Evolutionary conservation across 2,329 filamentous ascomycete genomes (phyloP), one percentile per base, ranked within the genome.

Genomic region (Aspergillus chevalieri): DNA sequence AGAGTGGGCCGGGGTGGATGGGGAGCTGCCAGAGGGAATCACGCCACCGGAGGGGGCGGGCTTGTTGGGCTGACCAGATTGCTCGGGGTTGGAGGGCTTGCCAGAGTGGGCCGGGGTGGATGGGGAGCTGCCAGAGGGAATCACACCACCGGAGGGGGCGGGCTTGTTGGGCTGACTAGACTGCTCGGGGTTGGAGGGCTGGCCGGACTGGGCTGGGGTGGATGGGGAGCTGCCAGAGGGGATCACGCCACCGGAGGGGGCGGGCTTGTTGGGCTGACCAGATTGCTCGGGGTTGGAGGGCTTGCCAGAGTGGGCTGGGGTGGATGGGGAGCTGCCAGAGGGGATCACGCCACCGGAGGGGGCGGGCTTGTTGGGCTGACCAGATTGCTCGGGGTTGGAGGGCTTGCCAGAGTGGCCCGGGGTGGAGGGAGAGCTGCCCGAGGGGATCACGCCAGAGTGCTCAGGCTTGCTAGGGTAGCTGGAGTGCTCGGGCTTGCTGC

Each of bases 101-200:
- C 44, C 44, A 9, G 44, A 36, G 5, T 12, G 12, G n/a, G 2
- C 9, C 2, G 44, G 30, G 3, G 19, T 10, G 17, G 30, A 17
- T 52, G 52, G 2, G 17, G 26, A 19, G 47, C 44, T 9, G 6
- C 34, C 34, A 4, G n/a, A 38, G 14, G 34, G 34, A 14, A 10
- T 9, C 26, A 9, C 34, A 22, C 46, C 34, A 15, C 14, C 36
- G 45, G 33, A 24, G 12, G 4, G 21, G 21, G 6, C 21, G 21
- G 21, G 21, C 21, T 22, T 5, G 21, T 6, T 22, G 4, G 21
- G 21, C 21, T 22, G 21, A 22, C 21, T 5, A 6, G 21, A 22
- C 4, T 51, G 43, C 47, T 46, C 26, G 26, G 55, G 47, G 3
- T 10, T 19, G 28, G 51, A 47, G n/a, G 58, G 48, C 41, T 49